These are phyloP conservation scores for Aspergillus sclerotialis DNA, from an alignment of 2,329 filamentous ascomycete genomes.

Conservation along the genomic window DNA sequence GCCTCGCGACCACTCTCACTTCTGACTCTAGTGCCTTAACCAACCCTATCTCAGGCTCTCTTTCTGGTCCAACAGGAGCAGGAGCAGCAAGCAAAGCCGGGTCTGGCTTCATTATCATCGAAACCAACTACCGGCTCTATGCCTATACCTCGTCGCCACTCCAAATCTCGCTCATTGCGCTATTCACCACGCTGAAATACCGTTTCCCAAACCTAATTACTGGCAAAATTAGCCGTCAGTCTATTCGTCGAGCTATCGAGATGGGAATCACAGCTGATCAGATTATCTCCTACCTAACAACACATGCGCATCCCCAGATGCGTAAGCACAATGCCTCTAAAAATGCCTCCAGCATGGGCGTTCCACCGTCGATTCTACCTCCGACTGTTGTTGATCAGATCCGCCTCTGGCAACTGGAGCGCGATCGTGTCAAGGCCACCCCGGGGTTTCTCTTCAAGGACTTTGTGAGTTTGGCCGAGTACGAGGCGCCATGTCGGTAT, in stretches of 20 bases:
- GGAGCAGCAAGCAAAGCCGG: slow-evolving; percentile 26
- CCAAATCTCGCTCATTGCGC: slow-evolving; percentile 85
- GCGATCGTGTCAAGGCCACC: slow-evolving; percentile 83
- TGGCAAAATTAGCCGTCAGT: slow-evolving; percentile 81
- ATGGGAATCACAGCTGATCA: slow-evolving; percentile 92
- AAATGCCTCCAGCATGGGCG: slow-evolving; percentile 27
- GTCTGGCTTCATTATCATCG: slow-evolving; percentile 80
- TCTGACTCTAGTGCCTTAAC: slow-evolving; percentile 66
- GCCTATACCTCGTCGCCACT: slow-evolving; percentile 92
- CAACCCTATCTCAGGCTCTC: slow-evolving; percentile 62
- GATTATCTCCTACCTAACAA: slow-evolving; percentile 85
- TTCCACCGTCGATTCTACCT: slow-evolving; percentile 63
- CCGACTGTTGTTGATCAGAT: slow-evolving; percentile 98
- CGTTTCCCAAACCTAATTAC: slow-evolving; percentile 93
- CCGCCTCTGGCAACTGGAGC: slow-evolving; percentile 92
- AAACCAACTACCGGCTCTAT: slow-evolving; percentile 97
- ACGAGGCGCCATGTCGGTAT: slow-evolving; percentile 48
- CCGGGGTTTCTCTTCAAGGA: slow-evolving; percentile 85
- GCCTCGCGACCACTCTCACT: slow-evolving; percentile 88
- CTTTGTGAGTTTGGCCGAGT: slow-evolving; percentile 66
- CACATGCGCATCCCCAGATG: slow-evolving; percentile 93
- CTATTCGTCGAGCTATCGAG: slow-evolving; percentile 77
- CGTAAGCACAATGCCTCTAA: slow-evolving; percentile 50
- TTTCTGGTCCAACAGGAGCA: slow-evolving; percentile 29
- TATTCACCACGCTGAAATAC: slow-evolving; percentile 81